These are phyloP conservation scores for Mycotypha africana DNA, from an alignment of 371 early-diverging fungal species.

Conservation along the genomic window DNA sequence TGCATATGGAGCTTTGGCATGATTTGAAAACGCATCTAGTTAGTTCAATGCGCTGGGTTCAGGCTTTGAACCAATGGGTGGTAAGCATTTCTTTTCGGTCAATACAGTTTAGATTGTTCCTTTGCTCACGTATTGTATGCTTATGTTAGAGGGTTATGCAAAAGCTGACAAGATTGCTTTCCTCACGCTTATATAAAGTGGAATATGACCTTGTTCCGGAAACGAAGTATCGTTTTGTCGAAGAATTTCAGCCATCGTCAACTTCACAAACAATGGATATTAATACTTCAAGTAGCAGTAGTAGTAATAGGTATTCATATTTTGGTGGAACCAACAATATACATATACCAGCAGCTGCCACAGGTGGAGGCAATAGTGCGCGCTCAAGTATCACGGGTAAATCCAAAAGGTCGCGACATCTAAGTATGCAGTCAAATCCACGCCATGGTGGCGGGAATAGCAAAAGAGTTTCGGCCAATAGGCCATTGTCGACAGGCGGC, in stretches of 20 bases:
- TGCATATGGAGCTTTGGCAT: conserved; percentile 44
- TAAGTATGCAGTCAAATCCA: conserved; percentile 22
- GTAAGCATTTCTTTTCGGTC: no score
- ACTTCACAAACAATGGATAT: background rate
- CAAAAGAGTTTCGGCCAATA: background rate
- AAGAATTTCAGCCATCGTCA: conserved; percentile 1
- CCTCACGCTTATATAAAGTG: conserved; percentile 44
- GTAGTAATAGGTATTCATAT: conserved; percentile 9
- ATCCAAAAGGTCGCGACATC: conserved; percentile 14
- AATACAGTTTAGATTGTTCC: no score
- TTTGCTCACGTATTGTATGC: background rate
- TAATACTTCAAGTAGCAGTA: no score
- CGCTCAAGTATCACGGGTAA: conserved; percentile 9
- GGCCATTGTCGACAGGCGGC: conserved; percentile 10
- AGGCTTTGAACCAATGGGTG: conserved; percentile 55
- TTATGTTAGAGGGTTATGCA: conserved; percentile 47
- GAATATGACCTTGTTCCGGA: conserved; percentile 38
- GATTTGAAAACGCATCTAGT: conserved; percentile 41
- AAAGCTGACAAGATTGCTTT: conserved; percentile 47
- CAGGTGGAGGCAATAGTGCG: background rate
- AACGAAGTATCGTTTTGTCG: conserved; percentile 5
- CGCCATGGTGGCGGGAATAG: background rate
- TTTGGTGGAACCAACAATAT: conserved; percentile 3
- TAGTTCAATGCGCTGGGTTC: conserved; percentile 42
- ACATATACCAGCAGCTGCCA: background rate